Evolutionary conservation across 257 asterid species (phyloP).

Genomic region (Solanum chaucha): DNA sequence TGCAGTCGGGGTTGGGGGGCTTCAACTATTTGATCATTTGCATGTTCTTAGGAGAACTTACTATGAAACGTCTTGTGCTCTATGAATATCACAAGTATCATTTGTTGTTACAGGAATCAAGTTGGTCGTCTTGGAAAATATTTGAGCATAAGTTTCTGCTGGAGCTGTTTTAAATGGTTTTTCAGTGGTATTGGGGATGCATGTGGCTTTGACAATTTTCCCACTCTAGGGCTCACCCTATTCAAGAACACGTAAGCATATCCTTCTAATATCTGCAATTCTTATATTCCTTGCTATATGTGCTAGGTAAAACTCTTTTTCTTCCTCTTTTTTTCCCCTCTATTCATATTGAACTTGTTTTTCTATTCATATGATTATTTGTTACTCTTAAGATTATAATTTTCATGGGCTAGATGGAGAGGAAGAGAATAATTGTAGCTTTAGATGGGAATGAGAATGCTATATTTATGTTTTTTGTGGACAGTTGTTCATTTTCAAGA

Average conservation of each 20-base stretch:
- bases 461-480: neutral
- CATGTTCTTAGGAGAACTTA: neutral
- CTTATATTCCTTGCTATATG: neutral
- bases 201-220: conserved; percentile 93
- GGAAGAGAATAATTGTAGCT: neutral
- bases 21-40: neutral
- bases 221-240: conserved; percentile 67
- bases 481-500: neutral
- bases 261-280: neutral
- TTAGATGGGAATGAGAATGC: neutral
- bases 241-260: conserved; percentile 67
- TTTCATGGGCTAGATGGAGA: neutral
- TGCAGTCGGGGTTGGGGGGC: neutral
- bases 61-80: neutral
- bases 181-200: conserved; percentile 93
- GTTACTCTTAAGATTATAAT: neutral
- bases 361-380: neutral
- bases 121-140: conserved; percentile 81
- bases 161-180: conserved; percentile 98
- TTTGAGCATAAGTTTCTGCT: conserved; percentile 80
- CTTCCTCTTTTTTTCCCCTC: neutral
- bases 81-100: neutral
- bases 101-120: conserved; percentile 56
- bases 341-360: neutral
- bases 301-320: neutral